Evolutionary conservation across 176 grass and related monocot genomes (phyloP).

Genomic region (Aegilops sharonensis): DNA sequence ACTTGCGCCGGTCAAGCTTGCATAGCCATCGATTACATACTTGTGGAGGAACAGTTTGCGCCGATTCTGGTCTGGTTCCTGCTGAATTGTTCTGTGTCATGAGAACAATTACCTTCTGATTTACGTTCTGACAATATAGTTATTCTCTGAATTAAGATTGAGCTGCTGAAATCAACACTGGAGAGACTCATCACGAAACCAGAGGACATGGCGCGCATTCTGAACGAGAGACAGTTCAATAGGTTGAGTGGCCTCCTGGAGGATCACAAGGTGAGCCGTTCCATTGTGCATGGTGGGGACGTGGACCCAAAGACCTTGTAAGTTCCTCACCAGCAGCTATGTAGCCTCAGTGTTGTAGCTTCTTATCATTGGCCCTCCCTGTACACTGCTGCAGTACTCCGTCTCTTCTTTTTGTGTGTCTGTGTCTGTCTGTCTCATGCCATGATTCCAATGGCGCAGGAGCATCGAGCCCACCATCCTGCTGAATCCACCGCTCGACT

Average conservation of each 20-base stretch:
- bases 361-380: not conserved
- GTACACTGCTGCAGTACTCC: not conserved
- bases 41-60: conserved; percentile 73
- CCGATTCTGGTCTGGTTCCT: conserved; percentile 44
- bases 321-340: not conserved
- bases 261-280: conserved; percentile 44
- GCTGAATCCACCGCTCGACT: conserved; percentile 67
- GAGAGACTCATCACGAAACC: conserved; percentile 39
- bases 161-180: conserved; percentile 60
- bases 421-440: not conserved
- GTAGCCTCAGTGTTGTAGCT: not conserved
- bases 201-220: conserved; percentile 49
- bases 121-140: conserved; percentile 3
- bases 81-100: not conserved
- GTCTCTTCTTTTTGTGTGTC: no score
- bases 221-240: conserved; percentile 56
- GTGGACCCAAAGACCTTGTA: conserved; percentile 55
- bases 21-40: conserved; percentile 74
- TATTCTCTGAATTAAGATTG: conserved; percentile 53
- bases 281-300: conserved; percentile 63
- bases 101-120: not conserved
- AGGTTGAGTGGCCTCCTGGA: conserved; percentile 51
- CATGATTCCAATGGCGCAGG: conserved; percentile 34
- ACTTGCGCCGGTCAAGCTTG: conserved; percentile 76
- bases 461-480: conserved; percentile 71